These are phyloP conservation scores for Protea cynaroides DNA, from an alignment of 164 flowering plant genomes.

Conservation along the genomic window DNA sequence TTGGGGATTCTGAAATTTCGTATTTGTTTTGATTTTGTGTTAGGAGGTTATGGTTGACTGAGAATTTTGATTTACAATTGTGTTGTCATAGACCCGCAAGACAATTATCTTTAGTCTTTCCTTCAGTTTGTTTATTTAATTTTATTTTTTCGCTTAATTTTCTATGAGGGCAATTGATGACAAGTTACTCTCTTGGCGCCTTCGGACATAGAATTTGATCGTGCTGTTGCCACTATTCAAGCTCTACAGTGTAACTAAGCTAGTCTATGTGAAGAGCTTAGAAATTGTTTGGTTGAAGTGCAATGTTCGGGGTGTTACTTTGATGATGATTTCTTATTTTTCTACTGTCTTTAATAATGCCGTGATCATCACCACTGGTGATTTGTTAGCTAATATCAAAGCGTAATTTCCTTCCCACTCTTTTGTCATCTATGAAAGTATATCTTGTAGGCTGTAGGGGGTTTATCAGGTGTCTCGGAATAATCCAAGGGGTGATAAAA, in stretches of 20 bases:
- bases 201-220: not conserved
- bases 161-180: not conserved
- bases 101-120: not conserved
- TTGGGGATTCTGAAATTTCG: not conserved
- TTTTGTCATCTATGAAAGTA: too few species aligned
- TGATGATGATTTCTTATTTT: not conserved
- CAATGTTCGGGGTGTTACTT: not conserved
- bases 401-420: too few species aligned
- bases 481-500: too few species aligned
- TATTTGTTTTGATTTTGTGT: not conserved
- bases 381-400: not conserved
- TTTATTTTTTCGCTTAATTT: too few species aligned
- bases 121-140: not conserved
- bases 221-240: not conserved
- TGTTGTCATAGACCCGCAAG: not conserved
- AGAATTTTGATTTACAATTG: not conserved
- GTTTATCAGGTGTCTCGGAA: too few species aligned
- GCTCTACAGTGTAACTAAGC: not conserved
- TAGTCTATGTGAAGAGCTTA: not conserved
- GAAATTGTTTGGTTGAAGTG: not conserved
- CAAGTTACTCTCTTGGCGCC: not conserved
- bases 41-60: not conserved
- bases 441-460: too few species aligned
- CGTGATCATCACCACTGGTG: not conserved
- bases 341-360: not conserved